Evolutionary conservation across 441 rosid genomes (phyloP), one percentile per base, ranked within the genome.

Genomic region (Geranium incanum): DNA sequence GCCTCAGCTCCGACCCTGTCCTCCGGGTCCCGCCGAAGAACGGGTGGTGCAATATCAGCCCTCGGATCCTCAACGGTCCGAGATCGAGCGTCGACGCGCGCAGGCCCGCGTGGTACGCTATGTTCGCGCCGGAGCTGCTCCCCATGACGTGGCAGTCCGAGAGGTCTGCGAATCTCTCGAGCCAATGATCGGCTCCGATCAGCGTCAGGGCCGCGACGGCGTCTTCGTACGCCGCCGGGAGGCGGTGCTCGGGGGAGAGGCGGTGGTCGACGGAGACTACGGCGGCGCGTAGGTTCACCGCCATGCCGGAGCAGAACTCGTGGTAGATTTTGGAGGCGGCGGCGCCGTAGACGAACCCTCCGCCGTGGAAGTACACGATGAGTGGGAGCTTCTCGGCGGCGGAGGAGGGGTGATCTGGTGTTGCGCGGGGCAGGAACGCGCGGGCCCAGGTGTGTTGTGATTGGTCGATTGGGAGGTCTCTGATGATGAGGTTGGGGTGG

Each of bases 11-110:
- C 5, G 83, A 75, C 12, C 65, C 74, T 0, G 77, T 80, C 41
- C 83, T 72, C 69, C 75, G 77, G 57, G 72, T 76, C 3, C 83
- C 83, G 0, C 83, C 79, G 16, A 75, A 77, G 69, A 75, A 70
- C 0, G 81, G 77, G 4, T 75, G 81, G n/a, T 72, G 38, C 0
- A 75, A 68, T 39, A 77, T 36, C 16, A 74, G 52, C 3, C 81
- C 81, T 2, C 64, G 33, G 13, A 77, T 3, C 45, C 73, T 70
- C 68, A 77, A 3, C 12, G 7, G 21, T 16, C 18, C 18, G 4
- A 80, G 68, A 13, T 43, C 75, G 1, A 21, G 23, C 71, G 50
- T 1, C 19, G 66, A 23, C 66, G 75, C 75, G 28, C 23, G 69
- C 3, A 81, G 72, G 0, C 73, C 75, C 13, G 71, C 71, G 0